phyloP scores from a whole-genome alignment of 1,139 yeast species.

The Yamadazyma trypodendri region DNA sequence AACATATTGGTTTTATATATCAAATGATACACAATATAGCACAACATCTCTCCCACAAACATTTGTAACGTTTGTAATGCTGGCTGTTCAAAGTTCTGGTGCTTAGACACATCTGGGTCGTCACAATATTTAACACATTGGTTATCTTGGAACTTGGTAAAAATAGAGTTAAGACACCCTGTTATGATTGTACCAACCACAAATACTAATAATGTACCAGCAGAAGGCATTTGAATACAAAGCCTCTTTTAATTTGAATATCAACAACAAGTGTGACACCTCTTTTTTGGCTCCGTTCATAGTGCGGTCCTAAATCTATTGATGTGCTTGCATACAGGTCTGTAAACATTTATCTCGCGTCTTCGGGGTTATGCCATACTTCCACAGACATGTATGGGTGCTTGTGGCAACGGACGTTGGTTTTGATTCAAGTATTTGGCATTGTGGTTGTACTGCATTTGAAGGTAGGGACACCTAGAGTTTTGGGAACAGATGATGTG shows the following conservation, averaged over 20 bases:
- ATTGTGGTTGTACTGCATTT: too few species aligned
- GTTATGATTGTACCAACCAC: constrained; percentile 59
- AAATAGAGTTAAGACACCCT: constrained; percentile 72
- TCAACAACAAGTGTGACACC: too few species aligned
- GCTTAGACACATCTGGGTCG: constrained; percentile 38
- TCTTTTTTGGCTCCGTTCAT: not conserved
- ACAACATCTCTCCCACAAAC: constrained; percentile 70
- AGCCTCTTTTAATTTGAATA: not conserved
- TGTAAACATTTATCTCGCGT: too few species aligned
- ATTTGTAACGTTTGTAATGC: constrained; percentile 78
- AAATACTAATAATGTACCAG: constrained; percentile 15
- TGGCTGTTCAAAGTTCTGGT: constrained; percentile 66
- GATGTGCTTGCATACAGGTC: not conserved
- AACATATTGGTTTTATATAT: constrained; percentile 19
- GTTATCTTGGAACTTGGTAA: constrained; percentile 76
- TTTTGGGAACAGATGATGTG: too few species aligned
- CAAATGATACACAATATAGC: constrained; percentile 46
- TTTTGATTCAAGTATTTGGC: too few species aligned
- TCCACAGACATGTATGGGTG: too few species aligned
- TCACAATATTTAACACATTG: constrained; percentile 66
- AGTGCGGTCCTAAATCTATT: not conserved
- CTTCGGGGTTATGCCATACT: too few species aligned
- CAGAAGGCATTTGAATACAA: constrained; percentile 3
- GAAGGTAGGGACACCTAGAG: too few species aligned
- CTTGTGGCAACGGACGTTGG: too few species aligned